Percentiles rank a stretch among this genome's conserved stretches.
Conservation (phyloP, 2,329 filamentous ascomycete genomes). For the Tolypocladium tundrense region DNA sequence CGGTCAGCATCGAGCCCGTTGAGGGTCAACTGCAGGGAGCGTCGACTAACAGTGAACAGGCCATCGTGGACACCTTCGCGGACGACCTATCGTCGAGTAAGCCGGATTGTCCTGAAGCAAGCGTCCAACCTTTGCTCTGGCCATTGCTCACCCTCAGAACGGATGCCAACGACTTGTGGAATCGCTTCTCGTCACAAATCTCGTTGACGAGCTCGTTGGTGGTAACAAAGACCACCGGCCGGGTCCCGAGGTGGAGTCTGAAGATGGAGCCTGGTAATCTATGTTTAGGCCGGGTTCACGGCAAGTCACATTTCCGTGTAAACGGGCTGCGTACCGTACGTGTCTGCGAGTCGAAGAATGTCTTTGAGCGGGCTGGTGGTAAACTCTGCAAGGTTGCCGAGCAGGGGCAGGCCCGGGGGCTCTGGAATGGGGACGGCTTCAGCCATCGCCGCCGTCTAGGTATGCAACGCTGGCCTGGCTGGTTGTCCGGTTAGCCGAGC, state of each 20-base stretch:
- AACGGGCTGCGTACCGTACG: conserved; percentile 43
- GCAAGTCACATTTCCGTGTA: background rate
- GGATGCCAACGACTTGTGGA: conserved; percentile 45
- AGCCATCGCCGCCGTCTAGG: conserved; percentile 14
- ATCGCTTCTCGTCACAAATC: conserved; percentile 55
- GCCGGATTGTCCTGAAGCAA: background rate
- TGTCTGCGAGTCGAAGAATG: conserved; percentile 47
- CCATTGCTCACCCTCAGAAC: conserved; percentile 27
- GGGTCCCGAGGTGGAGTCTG: conserved; percentile 39
- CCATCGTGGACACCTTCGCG: conserved; percentile 53
- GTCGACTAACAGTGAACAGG: conserved; percentile 48
- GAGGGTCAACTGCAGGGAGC: background rate
- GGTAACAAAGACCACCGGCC: conserved; percentile 38
- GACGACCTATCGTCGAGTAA: conserved; percentile 29
- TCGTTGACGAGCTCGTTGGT: conserved; percentile 51
- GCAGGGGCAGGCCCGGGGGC: conserved; percentile 51
- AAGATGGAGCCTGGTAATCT: conserved; percentile 44
- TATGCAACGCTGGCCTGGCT: background rate
- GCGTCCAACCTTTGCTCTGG: background rate
- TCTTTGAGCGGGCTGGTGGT: conserved; percentile 47
- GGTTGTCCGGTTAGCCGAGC: background rate
- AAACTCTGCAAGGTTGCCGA: conserved; percentile 58
- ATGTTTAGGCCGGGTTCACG: background rate
- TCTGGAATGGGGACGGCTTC: conserved; percentile 45
- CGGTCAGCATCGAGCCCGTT: conserved; percentile 10